phyloP scores from a whole-genome alignment of 768 basidiomycete species.

The Cystobasidium tubakii region DNA sequence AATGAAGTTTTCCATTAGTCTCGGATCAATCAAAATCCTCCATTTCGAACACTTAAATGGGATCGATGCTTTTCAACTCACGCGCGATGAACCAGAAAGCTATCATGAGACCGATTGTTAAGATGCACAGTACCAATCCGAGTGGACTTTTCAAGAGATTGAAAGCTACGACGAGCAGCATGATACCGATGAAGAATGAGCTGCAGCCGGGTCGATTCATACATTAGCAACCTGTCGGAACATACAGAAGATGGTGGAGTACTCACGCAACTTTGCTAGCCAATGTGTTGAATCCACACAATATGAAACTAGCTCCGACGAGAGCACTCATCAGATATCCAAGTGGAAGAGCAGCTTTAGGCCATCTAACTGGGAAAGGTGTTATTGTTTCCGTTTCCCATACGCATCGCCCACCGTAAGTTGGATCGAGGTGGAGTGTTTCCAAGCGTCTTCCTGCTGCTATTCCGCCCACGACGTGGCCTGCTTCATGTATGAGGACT shows the following conservation, averaged over 20 bases:
- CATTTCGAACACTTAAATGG: no score
- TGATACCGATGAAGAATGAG: conserved; percentile 16
- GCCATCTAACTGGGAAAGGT: background rate
- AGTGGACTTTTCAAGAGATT: background rate
- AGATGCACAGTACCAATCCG: background rate
- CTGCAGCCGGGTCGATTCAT: no score
- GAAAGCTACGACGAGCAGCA: conserved; percentile 4
- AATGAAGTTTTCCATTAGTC: no score
- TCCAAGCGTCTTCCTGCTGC: conserved; percentile 15
- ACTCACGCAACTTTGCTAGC: conserved; percentile 35
- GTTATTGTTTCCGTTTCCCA: conserved; percentile 11
- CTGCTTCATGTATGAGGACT: conserved; percentile 18
- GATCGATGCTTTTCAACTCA: no score
- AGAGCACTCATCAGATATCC: conserved; percentile 7
- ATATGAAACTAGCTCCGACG: conserved; percentile 11
- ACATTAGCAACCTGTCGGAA: no score
- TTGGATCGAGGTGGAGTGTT: conserved; percentile 11
- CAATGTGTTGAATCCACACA: conserved; percentile 38
- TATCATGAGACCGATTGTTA: conserved; percentile 5
- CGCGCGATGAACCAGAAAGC: conserved; percentile 34
- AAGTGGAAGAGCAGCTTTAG: conserved; percentile 7
- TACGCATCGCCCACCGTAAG: background rate
- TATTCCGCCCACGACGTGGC: conserved; percentile 21
- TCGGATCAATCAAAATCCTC: no score
- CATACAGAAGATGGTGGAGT: background rate